These are phyloP conservation scores for Furcasterigmium sp. DNA, from an alignment of 2,329 filamentous ascomycete genomes.

Conservation along the genomic window DNA sequence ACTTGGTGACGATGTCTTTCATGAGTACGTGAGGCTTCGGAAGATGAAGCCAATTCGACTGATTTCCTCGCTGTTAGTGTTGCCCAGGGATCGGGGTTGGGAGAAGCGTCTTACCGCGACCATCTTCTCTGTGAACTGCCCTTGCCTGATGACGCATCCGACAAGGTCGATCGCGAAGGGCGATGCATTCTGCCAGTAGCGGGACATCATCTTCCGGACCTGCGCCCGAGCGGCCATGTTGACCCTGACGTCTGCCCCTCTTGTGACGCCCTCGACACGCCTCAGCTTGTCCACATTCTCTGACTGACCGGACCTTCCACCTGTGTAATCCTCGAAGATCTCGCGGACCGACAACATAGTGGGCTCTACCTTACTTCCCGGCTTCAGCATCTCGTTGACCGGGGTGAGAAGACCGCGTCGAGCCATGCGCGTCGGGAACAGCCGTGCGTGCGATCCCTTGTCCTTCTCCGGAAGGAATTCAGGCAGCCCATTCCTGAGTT, in stretches of 20 bases:
- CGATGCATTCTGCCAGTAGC: conserved; percentile 33
- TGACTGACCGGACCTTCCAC: too few species aligned
- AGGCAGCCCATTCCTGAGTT: conserved; percentile 32
- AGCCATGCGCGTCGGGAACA: conserved; percentile 8
- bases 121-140: conserved; percentile 29
- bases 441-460: conserved; percentile 5
- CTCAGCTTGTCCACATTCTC: conserved; percentile 6
- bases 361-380: not conserved
- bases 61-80: conserved; percentile 13
- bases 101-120: conserved; percentile 4
- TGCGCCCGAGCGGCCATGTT: conserved; percentile 19
- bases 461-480: not conserved
- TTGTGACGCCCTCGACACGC: conserved; percentile 5
- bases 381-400: conserved; percentile 5
- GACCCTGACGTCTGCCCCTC: conserved; percentile 6
- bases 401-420: conserved; percentile 7
- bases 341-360: conserved; percentile 5
- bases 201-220: conserved; percentile 33
- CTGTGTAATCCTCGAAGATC: conserved; percentile 9
- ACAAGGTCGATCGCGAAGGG: conserved; percentile 32
- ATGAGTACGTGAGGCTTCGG: conserved; percentile 56
- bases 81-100: not conserved
- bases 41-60: conserved; percentile 67
- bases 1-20: conserved; percentile 54
- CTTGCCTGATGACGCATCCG: conserved; percentile 35